phyloP scores from a whole-genome alignment of 2,329 filamentous ascomycete species.

The Trichoderma sp. region DNA sequence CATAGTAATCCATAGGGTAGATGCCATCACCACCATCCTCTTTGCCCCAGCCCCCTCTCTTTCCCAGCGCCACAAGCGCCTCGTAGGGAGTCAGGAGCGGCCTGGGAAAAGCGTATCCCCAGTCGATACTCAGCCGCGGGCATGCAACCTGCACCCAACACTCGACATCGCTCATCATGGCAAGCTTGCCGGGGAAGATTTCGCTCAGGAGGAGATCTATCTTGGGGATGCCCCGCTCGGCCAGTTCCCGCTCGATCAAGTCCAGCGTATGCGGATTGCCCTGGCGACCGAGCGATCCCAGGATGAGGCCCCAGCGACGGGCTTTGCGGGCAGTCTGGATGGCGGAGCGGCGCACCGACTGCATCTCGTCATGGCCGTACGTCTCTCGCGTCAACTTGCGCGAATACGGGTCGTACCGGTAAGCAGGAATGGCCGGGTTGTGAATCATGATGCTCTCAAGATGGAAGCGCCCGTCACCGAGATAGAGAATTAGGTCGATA shows the following conservation, averaged over 20 bases:
- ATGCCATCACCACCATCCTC: conserved; percentile 46
- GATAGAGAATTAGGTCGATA: conserved; percentile 79
- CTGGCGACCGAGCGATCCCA: conserved; percentile 88
- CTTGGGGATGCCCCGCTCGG: conserved; percentile 69
- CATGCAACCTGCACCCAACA: conserved; percentile 99
- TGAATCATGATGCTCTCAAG: conserved; percentile 99
- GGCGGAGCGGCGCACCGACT: conserved; percentile 72
- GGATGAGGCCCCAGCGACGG: conserved; percentile 89
- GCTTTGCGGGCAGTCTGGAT: conserved; percentile 73
- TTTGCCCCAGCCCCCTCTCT: conserved; percentile 69
- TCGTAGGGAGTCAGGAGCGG: conserved; percentile 93
- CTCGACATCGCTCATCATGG: conserved; percentile 89
- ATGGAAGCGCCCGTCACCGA: conserved; percentile 91
- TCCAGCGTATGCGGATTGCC: conserved; percentile 92
- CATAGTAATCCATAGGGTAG: conserved; percentile 99
- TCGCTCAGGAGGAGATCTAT: conserved; percentile 87
- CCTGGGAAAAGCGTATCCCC: conserved; percentile 92
- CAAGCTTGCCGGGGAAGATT: conserved; percentile 94
- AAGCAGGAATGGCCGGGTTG: conserved; percentile 85
- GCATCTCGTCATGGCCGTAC: conserved; percentile 91
- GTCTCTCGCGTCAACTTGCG: conserved; percentile 85
- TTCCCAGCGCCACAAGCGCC: conserved; percentile 83
- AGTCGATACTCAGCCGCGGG: conserved; percentile 95
- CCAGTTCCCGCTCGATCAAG: conserved; percentile 76
- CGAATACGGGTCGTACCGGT: conserved; percentile 95